Conservation (phyloP, 768 basidiomycete genomes). For the Thelephora aurantiotincta region DNA sequence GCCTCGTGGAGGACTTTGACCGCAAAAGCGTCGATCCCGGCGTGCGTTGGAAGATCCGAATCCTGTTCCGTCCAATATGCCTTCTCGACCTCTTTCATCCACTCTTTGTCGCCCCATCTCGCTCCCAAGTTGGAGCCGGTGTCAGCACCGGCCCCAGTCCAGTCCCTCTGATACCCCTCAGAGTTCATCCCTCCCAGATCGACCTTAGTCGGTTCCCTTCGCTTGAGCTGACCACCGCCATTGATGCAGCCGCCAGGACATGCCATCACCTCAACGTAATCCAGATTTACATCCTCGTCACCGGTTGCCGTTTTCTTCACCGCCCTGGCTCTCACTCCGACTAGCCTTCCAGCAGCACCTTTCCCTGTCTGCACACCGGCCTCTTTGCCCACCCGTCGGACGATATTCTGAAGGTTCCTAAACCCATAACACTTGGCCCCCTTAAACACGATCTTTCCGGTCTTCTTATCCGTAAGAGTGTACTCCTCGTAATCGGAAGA, state of each 20-base stretch:
- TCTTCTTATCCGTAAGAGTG: constrained; percentile 29
- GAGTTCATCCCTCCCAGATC: constrained; percentile 26
- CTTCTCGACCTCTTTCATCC: constrained; percentile 70
- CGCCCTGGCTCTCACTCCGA: constrained; percentile 14
- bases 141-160: constrained; percentile 40
- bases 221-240: constrained; percentile 76
- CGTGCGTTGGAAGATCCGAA: not conserved
- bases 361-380: constrained; percentile 56
- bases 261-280: constrained; percentile 98
- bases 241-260: constrained; percentile 97
- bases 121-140: constrained; percentile 26
- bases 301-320: constrained; percentile 10
- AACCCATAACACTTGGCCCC: constrained; percentile 97
- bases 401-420: constrained; percentile 92
- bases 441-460: constrained; percentile 63
- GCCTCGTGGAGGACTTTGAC: constrained; percentile 26
- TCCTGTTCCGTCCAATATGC: constrained; percentile 55
- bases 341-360: constrained; percentile 48
- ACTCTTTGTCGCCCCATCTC: constrained; percentile 74
- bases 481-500: constrained; percentile 72
- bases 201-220: constrained; percentile 6
- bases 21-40: constrained; percentile 23
- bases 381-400: constrained; percentile 83
- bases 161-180: constrained; percentile 54
- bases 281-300: constrained; percentile 39